Conservation (phyloP, 2,329 filamentous ascomycete species). For the Cladosporium sp. region DNA sequence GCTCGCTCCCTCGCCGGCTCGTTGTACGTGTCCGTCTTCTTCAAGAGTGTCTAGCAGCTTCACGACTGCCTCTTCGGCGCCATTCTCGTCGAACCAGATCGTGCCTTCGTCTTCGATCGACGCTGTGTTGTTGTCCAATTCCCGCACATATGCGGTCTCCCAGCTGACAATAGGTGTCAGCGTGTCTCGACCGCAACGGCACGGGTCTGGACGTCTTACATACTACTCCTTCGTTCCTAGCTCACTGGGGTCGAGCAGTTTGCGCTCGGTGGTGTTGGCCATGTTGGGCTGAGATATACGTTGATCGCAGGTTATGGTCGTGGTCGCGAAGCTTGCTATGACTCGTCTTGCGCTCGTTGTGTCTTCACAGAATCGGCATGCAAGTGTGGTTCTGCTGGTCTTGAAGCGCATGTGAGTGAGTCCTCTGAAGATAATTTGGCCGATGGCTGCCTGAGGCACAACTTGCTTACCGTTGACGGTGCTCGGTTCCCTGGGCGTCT, state of each 20-base stretch:
- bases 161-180: conserved; percentile 37
- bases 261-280: conserved; percentile 12
- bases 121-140: conserved; percentile 69
- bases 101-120: conserved; percentile 81
- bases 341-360: neutral
- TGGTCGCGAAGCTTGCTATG: neutral
- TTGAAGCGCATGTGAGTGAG: neutral
- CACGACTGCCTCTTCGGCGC: conserved; percentile 80
- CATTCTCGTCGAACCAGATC: conserved; percentile 94
- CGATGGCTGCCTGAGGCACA: neutral
- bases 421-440: neutral
- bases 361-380: neutral
- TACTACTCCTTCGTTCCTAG: conserved; percentile 93
- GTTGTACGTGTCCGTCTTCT: conserved; percentile 50
- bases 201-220: conserved; percentile 38
- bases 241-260: conserved; percentile 68
- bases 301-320: neutral
- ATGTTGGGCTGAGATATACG: neutral
- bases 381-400: neutral
- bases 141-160: conserved; percentile 69
- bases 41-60: conserved; percentile 60
- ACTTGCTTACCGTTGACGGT: neutral
- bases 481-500: neutral
- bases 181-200: neutral
- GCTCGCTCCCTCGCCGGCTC: conserved; percentile 40